Base-by-base conservation (phyloP, 345 rosid species). In the Heritiera littoralis region DNA sequence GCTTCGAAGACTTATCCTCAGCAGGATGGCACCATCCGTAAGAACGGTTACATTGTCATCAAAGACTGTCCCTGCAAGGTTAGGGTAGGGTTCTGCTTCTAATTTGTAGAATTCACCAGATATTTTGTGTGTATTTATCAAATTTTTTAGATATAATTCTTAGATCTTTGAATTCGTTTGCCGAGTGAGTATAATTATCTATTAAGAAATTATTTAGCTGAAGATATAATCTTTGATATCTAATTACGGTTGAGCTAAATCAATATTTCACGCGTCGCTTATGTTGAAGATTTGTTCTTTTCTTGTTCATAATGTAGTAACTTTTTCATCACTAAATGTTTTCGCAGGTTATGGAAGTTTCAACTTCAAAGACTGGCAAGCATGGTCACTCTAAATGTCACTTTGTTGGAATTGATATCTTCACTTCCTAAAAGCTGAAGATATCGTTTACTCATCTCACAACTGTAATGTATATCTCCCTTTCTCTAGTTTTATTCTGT, bases 311-410 rank as follows among this genome's bases (percentile, higher is more conserved):
- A 17, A 54, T 54, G 6, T 15, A 6, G 20, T n/a, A 2, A 14
- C 17, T 54, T 54, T 15, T 55, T 17, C 7, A 0, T 55, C 18
- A 55, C 6, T 18, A 6, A n/a, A n/a, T n/a, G 5, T 60, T 43
- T 14, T 51, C 23, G 10, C 75, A 78, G 80, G 80, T 78, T 14
- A 74, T 78, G 14, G 80, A 78, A 69, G 80, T 78, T 55, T 91
- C 92, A 11, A 91, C 94, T 48, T 89, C 92, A 75, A 91, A 91
- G 85, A 89, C 92, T 1, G 94, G 92, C 46, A 91, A 91, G 86
- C 94, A 89, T 18, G 94, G 92, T 56, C 92, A 91, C 78, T 91
- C 92, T 17, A 88, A 91, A 83, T 91, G 94, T 79, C 94, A 91
- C 88, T 91, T 91, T 80, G 94, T 91, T 35, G 94, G 66, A 46